Percentiles rank a stretch among this genome's conserved stretches.
These are phyloP conservation scores for Boletellus sp. DNA, from an alignment of 768 basidiomycete species.

Conservation along the genomic window DNA sequence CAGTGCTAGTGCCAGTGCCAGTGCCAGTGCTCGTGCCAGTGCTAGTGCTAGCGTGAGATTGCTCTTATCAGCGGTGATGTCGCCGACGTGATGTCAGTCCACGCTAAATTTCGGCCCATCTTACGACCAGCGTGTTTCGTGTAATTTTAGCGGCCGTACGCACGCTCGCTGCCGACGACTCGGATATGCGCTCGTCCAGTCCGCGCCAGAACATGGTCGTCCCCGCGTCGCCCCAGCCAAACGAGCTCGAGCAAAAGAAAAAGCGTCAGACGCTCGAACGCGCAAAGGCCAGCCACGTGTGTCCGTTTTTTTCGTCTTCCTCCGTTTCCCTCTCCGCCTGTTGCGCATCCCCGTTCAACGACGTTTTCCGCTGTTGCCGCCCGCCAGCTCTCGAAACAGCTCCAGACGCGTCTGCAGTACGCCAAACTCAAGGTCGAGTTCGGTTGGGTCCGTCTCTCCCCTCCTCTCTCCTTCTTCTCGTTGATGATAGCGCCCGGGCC, in stretches of 20 bases:
- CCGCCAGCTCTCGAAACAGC: constrained; percentile 60
- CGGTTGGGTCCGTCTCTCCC: constrained; percentile 63
- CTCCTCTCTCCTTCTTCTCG: background rate
- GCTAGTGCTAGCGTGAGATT: no score
- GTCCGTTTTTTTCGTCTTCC: constrained; percentile 14
- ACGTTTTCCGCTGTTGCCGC: no score
- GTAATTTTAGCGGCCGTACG: background rate
- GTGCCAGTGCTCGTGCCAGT: no score
- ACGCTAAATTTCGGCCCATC: no score
- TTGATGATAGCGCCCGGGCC: constrained; percentile 4
- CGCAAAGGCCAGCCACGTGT: constrained; percentile 55
- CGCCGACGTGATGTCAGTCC: no score
- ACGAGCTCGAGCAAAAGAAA: constrained; percentile 34
- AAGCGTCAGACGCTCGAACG: constrained; percentile 52
- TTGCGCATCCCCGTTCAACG: background rate
- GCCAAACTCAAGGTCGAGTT: constrained; percentile 76
- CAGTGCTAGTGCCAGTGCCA: no score
- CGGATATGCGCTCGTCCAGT: background rate
- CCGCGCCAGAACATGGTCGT: constrained; percentile 19
- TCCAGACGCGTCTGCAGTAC: constrained; percentile 72
- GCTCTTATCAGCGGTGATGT: no score
- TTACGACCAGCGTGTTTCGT: background rate
- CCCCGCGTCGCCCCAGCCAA: constrained; percentile 23
- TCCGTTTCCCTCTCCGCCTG: background rate
- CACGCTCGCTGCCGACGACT: no score